These are phyloP conservation scores for Mucor ambiguus DNA, from an alignment of 371 early-diverging fungal species.

Conservation along the genomic window DNA sequence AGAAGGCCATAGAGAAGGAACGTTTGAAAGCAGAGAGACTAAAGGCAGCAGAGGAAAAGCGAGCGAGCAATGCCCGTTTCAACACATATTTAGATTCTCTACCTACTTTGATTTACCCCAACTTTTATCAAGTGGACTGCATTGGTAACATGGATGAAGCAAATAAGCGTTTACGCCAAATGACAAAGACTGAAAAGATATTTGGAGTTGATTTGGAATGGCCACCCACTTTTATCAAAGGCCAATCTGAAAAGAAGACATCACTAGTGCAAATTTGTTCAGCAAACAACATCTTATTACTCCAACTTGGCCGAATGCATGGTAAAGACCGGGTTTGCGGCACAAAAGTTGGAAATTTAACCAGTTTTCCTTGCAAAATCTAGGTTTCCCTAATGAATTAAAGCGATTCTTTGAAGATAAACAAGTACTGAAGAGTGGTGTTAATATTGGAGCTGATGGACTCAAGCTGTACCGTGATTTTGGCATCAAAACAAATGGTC, in stretches of 20 bases:
- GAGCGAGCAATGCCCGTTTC: conserved; percentile 4
- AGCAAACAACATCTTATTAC: conserved; percentile 40
- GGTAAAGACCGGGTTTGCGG: conserved; percentile 16
- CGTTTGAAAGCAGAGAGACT: conserved; percentile 8
- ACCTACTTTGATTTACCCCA: conserved; percentile 23
- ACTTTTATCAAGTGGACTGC: conserved; percentile 27
- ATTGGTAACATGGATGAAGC: conserved; percentile 8
- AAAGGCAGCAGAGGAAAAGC: background rate
- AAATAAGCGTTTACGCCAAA: conserved; percentile 8
- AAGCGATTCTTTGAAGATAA: conserved; percentile 39
- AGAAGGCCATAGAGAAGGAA: background rate
- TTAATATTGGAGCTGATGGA: conserved; percentile 57
- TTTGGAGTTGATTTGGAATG: conserved; percentile 67
- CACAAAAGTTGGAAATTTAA: background rate
- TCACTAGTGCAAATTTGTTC: conserved; percentile 59
- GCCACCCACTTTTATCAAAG: conserved; percentile 46
- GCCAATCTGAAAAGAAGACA: conserved; percentile 40
- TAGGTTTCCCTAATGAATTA: conserved; percentile 47
- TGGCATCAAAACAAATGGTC: conserved; percentile 49
- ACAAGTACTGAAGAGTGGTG: conserved; percentile 53
- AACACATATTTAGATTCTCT: conserved; percentile 9
- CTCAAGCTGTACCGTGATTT: conserved; percentile 53
- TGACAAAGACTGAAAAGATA: conserved; percentile 11
- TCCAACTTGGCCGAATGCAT: conserved; percentile 51
- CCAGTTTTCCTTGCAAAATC: background rate